Evolutionary conservation across 495 filamentous ascomycete genomes (phyloP).

Genomic region (Trichoderma gamsii): DNA sequence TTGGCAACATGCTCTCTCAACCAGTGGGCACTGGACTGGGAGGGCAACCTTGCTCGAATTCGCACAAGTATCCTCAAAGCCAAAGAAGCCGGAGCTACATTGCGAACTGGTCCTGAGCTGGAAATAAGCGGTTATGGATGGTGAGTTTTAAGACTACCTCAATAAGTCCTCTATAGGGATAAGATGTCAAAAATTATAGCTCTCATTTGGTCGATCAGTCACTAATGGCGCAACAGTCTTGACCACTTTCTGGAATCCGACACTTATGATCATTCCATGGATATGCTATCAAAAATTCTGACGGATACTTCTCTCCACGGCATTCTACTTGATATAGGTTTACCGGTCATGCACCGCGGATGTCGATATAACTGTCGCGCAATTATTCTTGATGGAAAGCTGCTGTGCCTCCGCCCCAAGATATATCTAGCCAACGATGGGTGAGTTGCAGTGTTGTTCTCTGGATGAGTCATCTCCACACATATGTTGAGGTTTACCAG

Average conservation of each 20-base stretch:
- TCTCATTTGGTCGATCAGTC: neutral
- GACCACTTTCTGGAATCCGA: constrained; percentile 33
- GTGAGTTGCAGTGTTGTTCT: neutral
- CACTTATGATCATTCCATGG: constrained; percentile 48
- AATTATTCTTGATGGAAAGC: constrained; percentile 59
- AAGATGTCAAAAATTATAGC: neutral
- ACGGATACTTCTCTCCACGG: constrained; percentile 58
- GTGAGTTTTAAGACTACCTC: neutral
- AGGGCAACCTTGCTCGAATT: constrained; percentile 62
- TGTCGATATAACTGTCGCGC: constrained; percentile 69
- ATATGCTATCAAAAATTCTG: constrained; percentile 28
- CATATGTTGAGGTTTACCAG: neutral
- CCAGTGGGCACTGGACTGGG: constrained; percentile 51
- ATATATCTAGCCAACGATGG: constrained; percentile 43
- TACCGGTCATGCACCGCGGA: constrained; percentile 63
- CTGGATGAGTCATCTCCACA: neutral
- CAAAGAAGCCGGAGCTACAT: constrained; percentile 53
- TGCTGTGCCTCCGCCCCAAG: constrained; percentile 76
- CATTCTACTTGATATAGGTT: constrained; percentile 75
- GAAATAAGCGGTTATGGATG: constrained; percentile 40
- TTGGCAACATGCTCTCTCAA: constrained; percentile 14
- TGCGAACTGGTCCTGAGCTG: constrained; percentile 54
- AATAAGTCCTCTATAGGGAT: neutral
- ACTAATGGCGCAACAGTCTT: constrained; percentile 47
- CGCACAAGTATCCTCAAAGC: constrained; percentile 58